Evolutionary conservation across 257 asterid genomes (phyloP), one percentile per base, ranked within the genome.

Genomic region (Ilex aquifolium): DNA sequence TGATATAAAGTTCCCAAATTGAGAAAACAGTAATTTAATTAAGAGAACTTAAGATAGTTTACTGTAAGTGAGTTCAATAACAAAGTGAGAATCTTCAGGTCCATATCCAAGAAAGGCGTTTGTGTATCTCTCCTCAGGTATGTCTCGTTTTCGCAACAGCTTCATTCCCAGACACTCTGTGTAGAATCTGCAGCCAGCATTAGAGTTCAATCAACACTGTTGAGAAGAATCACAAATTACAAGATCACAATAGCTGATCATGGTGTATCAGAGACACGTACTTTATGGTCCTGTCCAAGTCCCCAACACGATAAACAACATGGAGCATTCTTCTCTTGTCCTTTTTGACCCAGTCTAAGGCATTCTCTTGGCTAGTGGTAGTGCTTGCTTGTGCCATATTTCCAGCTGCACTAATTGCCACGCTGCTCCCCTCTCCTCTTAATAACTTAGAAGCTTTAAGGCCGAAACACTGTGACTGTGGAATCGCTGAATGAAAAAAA

Each of bases 91-190:
- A 79, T 93, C 96, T 78, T 93, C 99, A 5, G 97, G 94, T 49
- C 99, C 99, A 81, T 85, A 93, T 69, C 99, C 99, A 50, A 93
- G 96, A 75, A 93, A 93, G 44, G 96, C 99, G 68, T 93, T 93
- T 56, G 97, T 85, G 72, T 93, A 93, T 78, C 85, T 85, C 81
- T 90, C 99, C 72, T 90, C 99, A 2, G 95, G 91, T 61, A 87
- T 76, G 71, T 93, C 99, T 44, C 99, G 90, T 76, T 85, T 93
- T 59, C 99, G 85, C 65, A 93, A 80, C 71, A 93, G 84, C 71
- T 93, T 93, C 99, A 93, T 93, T 48, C 99, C 99, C 56, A 93
- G 78, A 68, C 97, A 93, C 74, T 93, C 97, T 0, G 96, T 85
- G 82, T 93, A 93, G 85, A 93, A 93, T 76, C 99, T 93, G 87